Base-by-base conservation (phyloP, 352 stramenopile genomes). In the Globisporangium solare region DNA sequence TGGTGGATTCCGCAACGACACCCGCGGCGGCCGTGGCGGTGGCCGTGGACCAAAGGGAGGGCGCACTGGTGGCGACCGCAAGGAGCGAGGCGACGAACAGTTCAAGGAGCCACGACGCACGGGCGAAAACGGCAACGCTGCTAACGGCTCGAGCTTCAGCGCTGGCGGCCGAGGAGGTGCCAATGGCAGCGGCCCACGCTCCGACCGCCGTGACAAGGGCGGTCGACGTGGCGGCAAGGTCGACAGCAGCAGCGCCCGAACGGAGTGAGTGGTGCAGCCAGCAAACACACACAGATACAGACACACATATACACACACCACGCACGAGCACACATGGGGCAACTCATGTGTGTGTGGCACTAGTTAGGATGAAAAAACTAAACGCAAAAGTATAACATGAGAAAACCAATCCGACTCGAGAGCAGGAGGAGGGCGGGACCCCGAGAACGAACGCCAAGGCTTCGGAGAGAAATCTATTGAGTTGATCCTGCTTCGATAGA, bases 401-500 rank as follows among this genome's bases (percentile, higher is more conserved):
- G 17, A 43, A 43, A 43, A 43, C 39, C 12, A 43, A 43, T 7
- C 27, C 27, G 27, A 35, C 27, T 35, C 27, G 10, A 35, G 27
- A 35, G 10, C 27, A 96, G 62, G 62, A 98, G 88, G 66, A 98
- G 98, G 27, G 93, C 92, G 45, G 27, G 39, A 13, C n/a, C 39
- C 2, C 12, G 18, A 13, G 4, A 43, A n/a, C 13, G 39, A 43
- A 18, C 2, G 10, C 12, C 27, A 35, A 43, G 12, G 39, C 12
- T 43, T 43, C 7, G 13, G 39, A 43, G 13, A 42, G 39, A 27
- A 27, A 27, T 43, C 39, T 43, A 43, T 43, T 43, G 39, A 43
- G 12, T 43, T n/a, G n/a, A n/a, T n/a, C 39, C 0, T 43, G 39
- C 17, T 43, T 43, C 2, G 39, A 43, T n/a, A 18, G 17, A 43